A percentile compares a stretch with the other conserved stretches of the same genome.
Conservation (phyloP, 192 early-diverging fungal genomes). For the Podila epigama region DNA sequence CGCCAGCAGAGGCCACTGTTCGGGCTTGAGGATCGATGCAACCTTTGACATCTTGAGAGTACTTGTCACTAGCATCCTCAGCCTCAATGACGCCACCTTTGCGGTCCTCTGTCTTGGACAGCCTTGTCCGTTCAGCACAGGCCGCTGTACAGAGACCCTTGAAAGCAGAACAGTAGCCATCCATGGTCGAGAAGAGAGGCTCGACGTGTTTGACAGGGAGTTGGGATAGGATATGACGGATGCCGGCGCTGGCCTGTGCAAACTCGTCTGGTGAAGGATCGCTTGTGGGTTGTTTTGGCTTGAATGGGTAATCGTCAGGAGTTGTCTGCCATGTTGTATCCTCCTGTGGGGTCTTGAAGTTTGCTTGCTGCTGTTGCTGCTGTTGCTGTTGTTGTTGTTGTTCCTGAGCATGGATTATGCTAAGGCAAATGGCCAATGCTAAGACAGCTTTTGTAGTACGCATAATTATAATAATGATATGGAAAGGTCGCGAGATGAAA, state of each 20-base stretch:
- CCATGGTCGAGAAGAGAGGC: constrained; percentile 14
- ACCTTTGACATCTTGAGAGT: neutral
- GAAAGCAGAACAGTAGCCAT: constrained; percentile 22
- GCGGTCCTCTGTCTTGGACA: neutral
- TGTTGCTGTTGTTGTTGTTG: constrained; percentile 6
- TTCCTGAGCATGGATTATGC: constrained; percentile 2
- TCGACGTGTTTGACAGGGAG: constrained; percentile 18
- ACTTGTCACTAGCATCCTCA: neutral
- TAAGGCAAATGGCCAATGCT: neutral
- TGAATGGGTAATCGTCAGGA: neutral
- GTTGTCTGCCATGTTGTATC: neutral
- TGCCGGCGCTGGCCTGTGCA: neutral
- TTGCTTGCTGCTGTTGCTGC: neutral
- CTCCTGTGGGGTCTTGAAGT: neutral
- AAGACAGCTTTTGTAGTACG: neutral
- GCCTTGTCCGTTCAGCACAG: constrained; percentile 4
- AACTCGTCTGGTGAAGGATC: neutral
- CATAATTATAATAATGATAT: neutral
- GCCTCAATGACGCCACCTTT: neutral
- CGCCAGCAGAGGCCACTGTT: neutral
- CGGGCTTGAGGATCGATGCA: constrained; percentile 1
- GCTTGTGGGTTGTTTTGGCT: neutral
- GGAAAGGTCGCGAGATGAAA: too few relatives aligned
- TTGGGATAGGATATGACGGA: constrained; percentile 1
- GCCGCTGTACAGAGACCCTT: constrained; percentile 8